phyloP scores from a whole-genome alignment of 1,139 yeast species.

The Zygosaccharomyces sapae region DNA sequence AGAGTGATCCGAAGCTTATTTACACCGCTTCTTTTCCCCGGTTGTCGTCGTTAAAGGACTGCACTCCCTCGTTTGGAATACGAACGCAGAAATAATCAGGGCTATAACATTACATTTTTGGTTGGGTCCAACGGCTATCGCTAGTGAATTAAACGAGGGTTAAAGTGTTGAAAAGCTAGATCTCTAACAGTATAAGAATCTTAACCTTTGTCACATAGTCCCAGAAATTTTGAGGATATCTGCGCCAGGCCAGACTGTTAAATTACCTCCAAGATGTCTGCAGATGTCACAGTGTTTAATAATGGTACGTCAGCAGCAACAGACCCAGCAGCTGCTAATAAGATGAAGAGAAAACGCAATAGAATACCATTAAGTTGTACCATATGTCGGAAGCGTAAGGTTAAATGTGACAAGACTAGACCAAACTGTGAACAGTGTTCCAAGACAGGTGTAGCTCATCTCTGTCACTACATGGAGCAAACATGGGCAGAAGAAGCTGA shows the following conservation, averaged over 20 bases:
- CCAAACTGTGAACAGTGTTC: constrained; percentile 74
- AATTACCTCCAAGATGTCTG: constrained; percentile 7
- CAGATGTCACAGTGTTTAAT: constrained; percentile 7
- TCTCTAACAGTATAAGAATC: constrained; percentile 4
- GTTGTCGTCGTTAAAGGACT: not conserved
- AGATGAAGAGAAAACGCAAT: constrained; percentile 40
- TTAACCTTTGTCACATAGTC: not conserved
- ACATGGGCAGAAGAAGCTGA: constrained; percentile 49
- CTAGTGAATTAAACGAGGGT: not conserved
- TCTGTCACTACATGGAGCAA: constrained; percentile 63
- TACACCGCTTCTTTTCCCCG: not conserved
- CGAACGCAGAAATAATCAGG: not conserved
- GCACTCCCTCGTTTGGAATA: not conserved
- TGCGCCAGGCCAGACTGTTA: not conserved
- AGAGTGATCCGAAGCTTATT: not conserved
- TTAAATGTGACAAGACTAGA: constrained; percentile 51
- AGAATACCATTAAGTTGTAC: constrained; percentile 48
- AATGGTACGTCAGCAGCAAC: constrained; percentile 1
- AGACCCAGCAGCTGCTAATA: constrained; percentile 6
- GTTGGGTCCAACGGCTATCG: not conserved
- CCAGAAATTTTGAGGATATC: not conserved
- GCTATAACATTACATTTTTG: not conserved
- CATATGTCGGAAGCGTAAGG: constrained; percentile 46
- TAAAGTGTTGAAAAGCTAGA: not conserved
- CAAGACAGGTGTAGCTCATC: constrained; percentile 67